Evolutionary conservation across 2,329 filamentous ascomycete genomes (phyloP).

Genomic region (Cadophora gregata): DNA sequence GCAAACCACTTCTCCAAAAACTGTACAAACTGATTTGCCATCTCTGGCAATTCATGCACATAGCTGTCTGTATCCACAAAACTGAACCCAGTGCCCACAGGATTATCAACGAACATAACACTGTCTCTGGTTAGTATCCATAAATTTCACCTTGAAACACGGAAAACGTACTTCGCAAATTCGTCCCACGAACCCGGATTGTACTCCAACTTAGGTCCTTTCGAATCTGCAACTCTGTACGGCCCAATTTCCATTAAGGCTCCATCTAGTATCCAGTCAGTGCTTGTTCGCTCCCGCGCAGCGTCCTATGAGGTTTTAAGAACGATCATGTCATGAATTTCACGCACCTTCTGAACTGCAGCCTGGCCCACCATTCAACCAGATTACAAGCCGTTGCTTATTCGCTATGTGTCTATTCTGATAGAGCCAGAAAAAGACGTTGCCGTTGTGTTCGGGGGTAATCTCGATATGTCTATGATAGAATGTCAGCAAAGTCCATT

Average conservation of each 20-base stretch:
- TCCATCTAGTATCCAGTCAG: conserved; percentile 21
- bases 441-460: conserved; percentile 82
- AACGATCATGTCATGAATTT: neutral
- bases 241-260: conserved; percentile 87
- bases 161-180: conserved; percentile 75
- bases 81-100: conserved; percentile 95
- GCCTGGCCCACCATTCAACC: conserved; percentile 96
- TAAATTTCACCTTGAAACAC: neutral
- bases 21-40: conserved; percentile 85
- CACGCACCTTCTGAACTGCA: conserved; percentile 94
- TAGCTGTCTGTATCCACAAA: conserved; percentile 92
- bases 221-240: conserved; percentile 79
- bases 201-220: conserved; percentile 62
- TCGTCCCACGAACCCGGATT: conserved; percentile 99
- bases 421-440: conserved; percentile 99
- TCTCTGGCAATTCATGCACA: conserved; percentile 81
- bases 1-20: conserved; percentile 93
- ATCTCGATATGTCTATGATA: conserved; percentile 86
- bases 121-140: conserved; percentile 14
- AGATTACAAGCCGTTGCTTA: conserved; percentile 67
- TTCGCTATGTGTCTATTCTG: conserved; percentile 96
- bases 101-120: conserved; percentile 94
- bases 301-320: neutral
- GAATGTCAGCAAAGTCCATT: neutral
- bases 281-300: neutral